Conservation (phyloP, 768 basidiomycete genomes). For the Fomitopsis serialis region DNA sequence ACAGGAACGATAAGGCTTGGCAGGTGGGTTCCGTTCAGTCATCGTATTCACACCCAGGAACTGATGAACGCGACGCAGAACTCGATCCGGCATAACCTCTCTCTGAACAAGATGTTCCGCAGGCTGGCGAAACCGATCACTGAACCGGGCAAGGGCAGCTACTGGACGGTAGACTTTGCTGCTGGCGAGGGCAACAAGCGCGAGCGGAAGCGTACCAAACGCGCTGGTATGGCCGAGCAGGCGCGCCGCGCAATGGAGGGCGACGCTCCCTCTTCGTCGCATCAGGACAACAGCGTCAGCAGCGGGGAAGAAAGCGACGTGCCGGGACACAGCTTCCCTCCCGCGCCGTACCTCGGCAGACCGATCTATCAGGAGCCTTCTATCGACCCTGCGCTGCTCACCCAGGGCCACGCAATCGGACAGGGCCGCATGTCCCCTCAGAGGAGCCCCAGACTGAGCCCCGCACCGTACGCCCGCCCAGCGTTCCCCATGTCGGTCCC, state of each 20-base stretch:
- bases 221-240: conserved; percentile 15
- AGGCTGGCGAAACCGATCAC: conserved; percentile 52
- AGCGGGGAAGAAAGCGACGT: conserved; percentile 19
- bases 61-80: conserved; percentile 26
- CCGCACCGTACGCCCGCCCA: conserved; percentile 10
- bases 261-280: conserved; percentile 9
- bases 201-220: conserved; percentile 59
- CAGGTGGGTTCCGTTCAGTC: conserved; percentile 38
- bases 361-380: conserved; percentile 23
- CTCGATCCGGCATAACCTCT: conserved; percentile 48
- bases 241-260: conserved; percentile 1
- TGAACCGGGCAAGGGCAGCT: conserved; percentile 65
- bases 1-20: conserved; percentile 44
- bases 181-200: conserved; percentile 60
- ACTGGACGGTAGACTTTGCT: conserved; percentile 53
- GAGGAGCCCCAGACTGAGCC: conserved; percentile 9
- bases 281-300: conserved; percentile 16
- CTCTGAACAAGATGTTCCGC: conserved; percentile 49
- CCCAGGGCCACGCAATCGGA: conserved; percentile 31
- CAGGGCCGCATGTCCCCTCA: conserved; percentile 22
- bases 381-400: conserved; percentile 32
- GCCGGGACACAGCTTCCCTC: neutral
- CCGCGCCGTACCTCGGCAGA: neutral
- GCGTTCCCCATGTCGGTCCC: too few relatives aligned
- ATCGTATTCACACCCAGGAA: neutral